Conservation (phyloP, 83 land plant genomes). For the Larix sibirica region DNA sequence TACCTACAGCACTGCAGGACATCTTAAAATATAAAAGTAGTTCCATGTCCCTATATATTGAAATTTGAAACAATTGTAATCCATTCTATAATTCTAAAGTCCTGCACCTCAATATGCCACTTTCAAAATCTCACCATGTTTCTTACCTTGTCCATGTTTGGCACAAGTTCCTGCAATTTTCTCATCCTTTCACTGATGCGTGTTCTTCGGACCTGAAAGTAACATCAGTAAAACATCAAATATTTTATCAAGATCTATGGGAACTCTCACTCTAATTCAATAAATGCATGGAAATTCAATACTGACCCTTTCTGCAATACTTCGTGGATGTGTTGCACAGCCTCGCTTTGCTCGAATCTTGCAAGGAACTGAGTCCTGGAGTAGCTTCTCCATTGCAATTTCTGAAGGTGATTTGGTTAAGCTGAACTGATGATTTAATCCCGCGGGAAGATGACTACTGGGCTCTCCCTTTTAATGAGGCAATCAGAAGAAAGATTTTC, state of each 20-base stretch:
- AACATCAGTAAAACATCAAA: not conserved
- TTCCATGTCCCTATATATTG: not conserved
- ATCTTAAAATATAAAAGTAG: not conserved
- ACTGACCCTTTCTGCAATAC: constrained; percentile 66
- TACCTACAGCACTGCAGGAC: not conserved
- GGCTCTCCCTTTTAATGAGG: constrained; percentile 32
- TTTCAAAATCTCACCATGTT: not conserved
- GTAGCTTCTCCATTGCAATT: constrained; percentile 24
- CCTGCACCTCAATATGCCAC: not conserved
- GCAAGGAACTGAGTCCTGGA: constrained; percentile 43
- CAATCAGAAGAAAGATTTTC: not conserved
- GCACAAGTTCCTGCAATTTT: constrained; percentile 86
- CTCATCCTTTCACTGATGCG: constrained; percentile 85
- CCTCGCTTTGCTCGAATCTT: constrained; percentile 58
- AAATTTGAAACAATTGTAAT: not conserved
- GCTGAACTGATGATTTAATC: constrained; percentile 29
- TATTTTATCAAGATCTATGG: not conserved
- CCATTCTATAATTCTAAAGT: not conserved
- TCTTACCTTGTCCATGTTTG: constrained; percentile 89
- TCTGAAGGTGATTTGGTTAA: constrained; percentile 21
- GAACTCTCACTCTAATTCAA: not conserved
- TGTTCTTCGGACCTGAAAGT: constrained; percentile 71
- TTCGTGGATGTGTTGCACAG: constrained; percentile 65
- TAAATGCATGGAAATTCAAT: not conserved
- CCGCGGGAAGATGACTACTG: constrained; percentile 20